Evolutionary conservation across 1,284 basidiomycete genomes (phyloP).

Genomic region (Porogramme epimiltina): DNA sequence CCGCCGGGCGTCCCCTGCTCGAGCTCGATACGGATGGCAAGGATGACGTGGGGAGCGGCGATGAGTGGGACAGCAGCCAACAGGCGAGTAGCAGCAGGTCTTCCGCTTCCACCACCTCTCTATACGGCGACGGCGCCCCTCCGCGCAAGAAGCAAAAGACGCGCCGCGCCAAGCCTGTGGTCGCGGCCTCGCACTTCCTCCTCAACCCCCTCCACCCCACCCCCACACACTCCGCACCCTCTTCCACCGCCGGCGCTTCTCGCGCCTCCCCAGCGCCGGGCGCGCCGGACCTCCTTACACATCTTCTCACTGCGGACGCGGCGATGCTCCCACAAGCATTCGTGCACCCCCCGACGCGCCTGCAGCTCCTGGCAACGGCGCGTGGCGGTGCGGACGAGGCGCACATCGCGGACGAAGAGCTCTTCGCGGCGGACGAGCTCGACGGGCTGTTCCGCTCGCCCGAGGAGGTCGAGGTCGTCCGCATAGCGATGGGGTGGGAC

Average conservation of each 20-base stretch:
- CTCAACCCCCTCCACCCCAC: conserved; percentile 47
- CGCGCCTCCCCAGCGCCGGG: not conserved
- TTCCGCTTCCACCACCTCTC: not conserved
- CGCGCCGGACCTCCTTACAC: conserved; percentile 33
- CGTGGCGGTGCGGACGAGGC: conserved; percentile 50
- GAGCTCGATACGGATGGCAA: conserved; percentile 39
- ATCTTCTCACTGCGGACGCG: conserved; percentile 54
- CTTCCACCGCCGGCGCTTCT: conserved; percentile 8
- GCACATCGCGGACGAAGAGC: conserved; percentile 43
- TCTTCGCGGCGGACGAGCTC: conserved; percentile 45
- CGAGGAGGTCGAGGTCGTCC: conserved; percentile 36
- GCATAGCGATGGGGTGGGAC: conserved; percentile 38
- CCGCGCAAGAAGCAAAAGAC: conserved; percentile 39
- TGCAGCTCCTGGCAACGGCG: conserved; percentile 56
- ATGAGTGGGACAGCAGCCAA: conserved; percentile 19
- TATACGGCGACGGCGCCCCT: conserved; percentile 10
- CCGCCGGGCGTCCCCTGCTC: conserved; percentile 36
- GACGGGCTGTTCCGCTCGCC: conserved; percentile 40
- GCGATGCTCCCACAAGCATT: conserved; percentile 31
- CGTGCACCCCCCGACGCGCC: conserved; percentile 51
- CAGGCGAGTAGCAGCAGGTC: not conserved
- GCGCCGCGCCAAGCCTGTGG: conserved; percentile 39
- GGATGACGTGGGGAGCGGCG: conserved; percentile 28
- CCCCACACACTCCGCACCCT: conserved; percentile 26
- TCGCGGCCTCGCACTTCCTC: conserved; percentile 54